These are phyloP conservation scores for Pyrenophora tritici-repentis DNA, from an alignment of 2,329 filamentous ascomycete genomes.

Conservation along the genomic window DNA sequence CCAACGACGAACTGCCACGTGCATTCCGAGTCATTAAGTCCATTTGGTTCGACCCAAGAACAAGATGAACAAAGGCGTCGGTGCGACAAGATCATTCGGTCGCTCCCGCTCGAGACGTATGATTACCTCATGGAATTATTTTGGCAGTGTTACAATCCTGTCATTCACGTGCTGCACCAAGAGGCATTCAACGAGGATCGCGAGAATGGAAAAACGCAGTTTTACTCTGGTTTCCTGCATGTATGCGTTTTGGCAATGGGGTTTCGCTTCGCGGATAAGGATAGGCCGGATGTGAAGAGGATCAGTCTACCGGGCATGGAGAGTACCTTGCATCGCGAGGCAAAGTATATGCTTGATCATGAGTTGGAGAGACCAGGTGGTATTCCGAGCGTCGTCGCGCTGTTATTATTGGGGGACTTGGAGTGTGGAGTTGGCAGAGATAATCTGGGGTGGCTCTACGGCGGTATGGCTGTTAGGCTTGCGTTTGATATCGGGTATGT, in stretches of 20 bases:
- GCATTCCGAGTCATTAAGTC: slow-evolving; percentile 49
- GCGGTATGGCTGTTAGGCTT: slow-evolving; percentile 47
- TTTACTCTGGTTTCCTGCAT: slow-evolving; percentile 60
- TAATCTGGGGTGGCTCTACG: slow-evolving; percentile 61
- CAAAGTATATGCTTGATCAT: slow-evolving; percentile 60
- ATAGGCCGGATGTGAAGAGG: slow-evolving; percentile 55
- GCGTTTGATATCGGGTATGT: slow-evolving; percentile 35
- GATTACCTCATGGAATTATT: slow-evolving; percentile 60
- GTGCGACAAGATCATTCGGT: slow-evolving; percentile 56
- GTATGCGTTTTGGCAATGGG: slow-evolving; percentile 59
- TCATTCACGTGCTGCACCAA: slow-evolving; percentile 57
- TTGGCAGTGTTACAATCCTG: slow-evolving; percentile 58
- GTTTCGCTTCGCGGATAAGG: slow-evolving; percentile 57
- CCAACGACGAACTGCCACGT: slow-evolving; percentile 61
- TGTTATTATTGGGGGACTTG: slow-evolving; percentile 58
- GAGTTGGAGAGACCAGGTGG: slow-evolving; percentile 60
- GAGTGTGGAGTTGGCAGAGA: slow-evolving; percentile 61
- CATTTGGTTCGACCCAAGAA: slow-evolving; percentile 47
- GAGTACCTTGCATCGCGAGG: slow-evolving; percentile 59
- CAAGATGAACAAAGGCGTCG: slow-evolving; percentile 54
- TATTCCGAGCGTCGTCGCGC: slow-evolving; percentile 58
- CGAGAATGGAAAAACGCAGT: slow-evolving; percentile 53
- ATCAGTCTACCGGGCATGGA: slow-evolving; percentile 55
- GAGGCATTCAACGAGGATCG: slow-evolving; percentile 57
- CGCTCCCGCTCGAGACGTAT: slow-evolving; percentile 54